A percentile compares a stretch with the other conserved stretches of the same genome.
Evolutionary conservation across 1,284 basidiomycete species (phyloP).

Genomic region (Naganishia albida): DNA sequence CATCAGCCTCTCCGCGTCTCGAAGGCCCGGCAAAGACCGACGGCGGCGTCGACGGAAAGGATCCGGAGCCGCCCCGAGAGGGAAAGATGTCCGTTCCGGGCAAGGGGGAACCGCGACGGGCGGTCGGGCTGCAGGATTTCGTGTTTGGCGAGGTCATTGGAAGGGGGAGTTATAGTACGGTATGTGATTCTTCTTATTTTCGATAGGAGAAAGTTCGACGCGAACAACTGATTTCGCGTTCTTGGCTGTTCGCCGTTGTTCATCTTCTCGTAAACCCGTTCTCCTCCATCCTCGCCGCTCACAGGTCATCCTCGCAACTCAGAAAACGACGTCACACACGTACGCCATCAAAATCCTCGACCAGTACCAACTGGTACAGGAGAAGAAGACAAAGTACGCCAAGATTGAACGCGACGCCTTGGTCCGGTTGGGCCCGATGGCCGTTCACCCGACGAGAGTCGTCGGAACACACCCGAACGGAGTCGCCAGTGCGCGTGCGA

Average conservation of each 20-base stretch:
- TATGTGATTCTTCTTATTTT: slow-evolving; percentile 35
- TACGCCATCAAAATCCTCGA: slow-evolving; percentile 60
- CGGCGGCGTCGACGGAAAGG: too few relatives aligned
- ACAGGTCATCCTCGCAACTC: slow-evolving; percentile 38
- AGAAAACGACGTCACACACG: slow-evolving; percentile 37
- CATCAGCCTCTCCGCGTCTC: neutral
- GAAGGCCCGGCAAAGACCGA: too few relatives aligned
- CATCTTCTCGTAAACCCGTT: neutral
- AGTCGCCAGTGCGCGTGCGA: slow-evolving; percentile 2
- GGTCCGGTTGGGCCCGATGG: slow-evolving; percentile 52
- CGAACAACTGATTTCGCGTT: neutral
- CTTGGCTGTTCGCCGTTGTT: slow-evolving; percentile 2
- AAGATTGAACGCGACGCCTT: slow-evolving; percentile 58
- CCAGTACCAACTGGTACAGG: slow-evolving; percentile 55
- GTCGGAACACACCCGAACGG: slow-evolving; percentile 14
- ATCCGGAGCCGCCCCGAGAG: neutral
- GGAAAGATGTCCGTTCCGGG: neutral
- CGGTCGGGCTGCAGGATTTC: slow-evolving; percentile 44
- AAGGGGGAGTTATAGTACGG: slow-evolving; percentile 53
- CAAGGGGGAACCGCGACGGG: slow-evolving; percentile 36
- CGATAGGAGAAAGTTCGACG: slow-evolving; percentile 8
- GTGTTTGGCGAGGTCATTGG: slow-evolving; percentile 53
- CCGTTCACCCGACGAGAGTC: neutral
- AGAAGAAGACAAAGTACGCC: slow-evolving; percentile 60
- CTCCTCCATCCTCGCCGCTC: neutral